Conservation (phyloP, 2,329 filamentous ascomycete species). For the Xylaria sp. region DNA sequence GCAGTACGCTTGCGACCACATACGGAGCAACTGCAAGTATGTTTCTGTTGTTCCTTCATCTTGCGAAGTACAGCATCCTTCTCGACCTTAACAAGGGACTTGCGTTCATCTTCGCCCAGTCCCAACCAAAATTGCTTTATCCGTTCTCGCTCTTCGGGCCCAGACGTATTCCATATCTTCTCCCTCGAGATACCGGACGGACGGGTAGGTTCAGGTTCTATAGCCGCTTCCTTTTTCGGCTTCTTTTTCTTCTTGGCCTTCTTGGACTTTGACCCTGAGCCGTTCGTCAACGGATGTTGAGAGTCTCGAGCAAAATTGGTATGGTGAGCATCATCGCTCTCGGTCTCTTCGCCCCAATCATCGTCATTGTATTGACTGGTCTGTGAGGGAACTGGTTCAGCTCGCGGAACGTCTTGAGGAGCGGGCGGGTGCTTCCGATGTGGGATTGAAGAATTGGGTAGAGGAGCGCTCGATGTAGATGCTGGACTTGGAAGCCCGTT, state of each 20-base stretch:
- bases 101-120: constrained; percentile 90
- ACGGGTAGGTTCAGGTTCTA: constrained; percentile 33
- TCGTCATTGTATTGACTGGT: constrained; percentile 49
- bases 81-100: constrained; percentile 95
- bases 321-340: constrained; percentile 61
- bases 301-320: constrained; percentile 49
- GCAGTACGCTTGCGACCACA: constrained; percentile 95
- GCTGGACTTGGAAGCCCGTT: constrained; percentile 51
- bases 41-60: constrained; percentile 99
- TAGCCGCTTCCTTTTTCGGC: constrained; percentile 46
- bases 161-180: constrained; percentile 97
- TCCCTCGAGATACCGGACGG: constrained; percentile 67
- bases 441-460: constrained; percentile 26
- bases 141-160: constrained; percentile 90
- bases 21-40: constrained; percentile 97
- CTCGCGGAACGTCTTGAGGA: constrained; percentile 15
- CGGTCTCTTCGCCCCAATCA: constrained; percentile 59
- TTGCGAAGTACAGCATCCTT: constrained; percentile 97
- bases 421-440: constrained; percentile 28
- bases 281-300: constrained; percentile 47
- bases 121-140: constrained; percentile 99
- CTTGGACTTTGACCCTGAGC: constrained; percentile 52
- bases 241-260: constrained; percentile 76
- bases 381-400: constrained; percentile 17
- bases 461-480: constrained; percentile 37